Percentiles rank a stretch among this genome's conserved stretches.
Conservation (phyloP, 31 red algal genomes). For the Odonthalia washingtoniensis region DNA sequence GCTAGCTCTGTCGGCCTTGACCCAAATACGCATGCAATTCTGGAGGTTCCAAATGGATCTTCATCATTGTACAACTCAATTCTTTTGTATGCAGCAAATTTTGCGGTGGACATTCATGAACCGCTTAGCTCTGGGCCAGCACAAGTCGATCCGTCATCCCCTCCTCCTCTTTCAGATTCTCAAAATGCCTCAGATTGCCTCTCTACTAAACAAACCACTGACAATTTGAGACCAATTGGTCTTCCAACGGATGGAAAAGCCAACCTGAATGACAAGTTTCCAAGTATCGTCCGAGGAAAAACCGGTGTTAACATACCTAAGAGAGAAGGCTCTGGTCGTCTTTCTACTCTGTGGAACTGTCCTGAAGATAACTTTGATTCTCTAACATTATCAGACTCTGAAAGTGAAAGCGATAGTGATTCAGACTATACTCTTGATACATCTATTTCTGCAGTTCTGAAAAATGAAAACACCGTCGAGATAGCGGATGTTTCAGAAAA, state of each 20-base stretch:
- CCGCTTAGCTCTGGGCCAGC: background rate
- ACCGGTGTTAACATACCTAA: conserved; percentile 42
- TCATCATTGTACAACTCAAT: conserved; percentile 51
- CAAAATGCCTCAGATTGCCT: background rate
- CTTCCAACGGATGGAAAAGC: conserved; percentile 15
- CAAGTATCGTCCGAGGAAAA: background rate
- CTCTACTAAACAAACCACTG: background rate
- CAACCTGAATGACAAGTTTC: background rate
- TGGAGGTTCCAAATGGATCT: conserved; percentile 63
- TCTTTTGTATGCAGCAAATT: conserved; percentile 61
- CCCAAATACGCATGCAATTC: conserved; percentile 25
- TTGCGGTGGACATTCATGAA: conserved; percentile 53
- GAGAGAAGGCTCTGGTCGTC: conserved; percentile 43
- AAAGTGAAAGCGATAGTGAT: conserved; percentile 43
- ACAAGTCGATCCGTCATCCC: background rate
- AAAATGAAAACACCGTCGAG: background rate
- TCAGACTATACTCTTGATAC: conserved; percentile 27
- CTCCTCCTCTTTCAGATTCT: background rate
- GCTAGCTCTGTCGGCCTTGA: conserved; percentile 17
- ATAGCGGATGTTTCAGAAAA: background rate
- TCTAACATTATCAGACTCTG: conserved; percentile 32
- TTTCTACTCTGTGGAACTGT: conserved; percentile 64
- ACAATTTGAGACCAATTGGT: no score
- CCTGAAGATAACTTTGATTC: conserved; percentile 59
- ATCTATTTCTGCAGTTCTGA: background rate